Percentiles rank a stretch among this genome's conserved stretches.
Evolutionary conservation across 129 eudicot species (phyloP).

Genomic region (Calendula officinalis): DNA sequence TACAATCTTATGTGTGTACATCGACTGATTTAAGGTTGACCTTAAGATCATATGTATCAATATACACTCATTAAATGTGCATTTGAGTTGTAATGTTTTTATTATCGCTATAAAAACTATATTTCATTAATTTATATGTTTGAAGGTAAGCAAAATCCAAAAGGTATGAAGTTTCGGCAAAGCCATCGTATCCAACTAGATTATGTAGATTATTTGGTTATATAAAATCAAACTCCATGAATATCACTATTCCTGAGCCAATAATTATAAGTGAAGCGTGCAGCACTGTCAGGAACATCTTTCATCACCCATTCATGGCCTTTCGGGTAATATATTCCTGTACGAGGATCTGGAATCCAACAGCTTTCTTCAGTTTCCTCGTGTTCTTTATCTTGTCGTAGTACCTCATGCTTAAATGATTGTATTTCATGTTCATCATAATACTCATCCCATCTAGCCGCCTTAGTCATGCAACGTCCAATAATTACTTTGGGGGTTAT

Average conservation of each 20-base stretch:
- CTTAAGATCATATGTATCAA: too few relatives aligned
- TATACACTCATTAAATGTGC: too few relatives aligned
- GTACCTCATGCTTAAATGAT: conserved; percentile 7
- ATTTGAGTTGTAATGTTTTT: too few relatives aligned
- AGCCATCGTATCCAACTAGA: too few relatives aligned
- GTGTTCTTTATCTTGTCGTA: conserved; percentile 2
- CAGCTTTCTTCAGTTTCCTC: conserved; percentile 9
- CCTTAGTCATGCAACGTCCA: conserved; percentile 33
- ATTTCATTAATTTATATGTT: too few relatives aligned
- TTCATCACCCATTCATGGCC: conserved; percentile 68
- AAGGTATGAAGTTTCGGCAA: too few relatives aligned
- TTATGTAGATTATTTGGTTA: too few relatives aligned
- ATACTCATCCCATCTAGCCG: conserved; percentile 12
- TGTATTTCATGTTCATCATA: conserved; percentile 20
- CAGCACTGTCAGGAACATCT: conserved; percentile 57
- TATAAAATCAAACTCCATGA: neutral
- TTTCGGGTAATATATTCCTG: conserved; percentile 62
- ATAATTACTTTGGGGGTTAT: conserved; percentile 13
- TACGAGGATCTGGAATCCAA: conserved; percentile 64
- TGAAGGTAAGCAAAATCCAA: too few relatives aligned
- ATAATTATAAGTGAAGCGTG: conserved; percentile 29
- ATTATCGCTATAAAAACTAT: too few relatives aligned
- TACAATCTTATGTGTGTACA: too few relatives aligned
- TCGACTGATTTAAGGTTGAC: too few relatives aligned
- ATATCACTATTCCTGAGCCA: conserved; percentile 48